These are phyloP conservation scores for Ustanciosporium gigantosporum DNA, from an alignment of 1,284 basidiomycete genomes.

Conservation along the genomic window DNA sequence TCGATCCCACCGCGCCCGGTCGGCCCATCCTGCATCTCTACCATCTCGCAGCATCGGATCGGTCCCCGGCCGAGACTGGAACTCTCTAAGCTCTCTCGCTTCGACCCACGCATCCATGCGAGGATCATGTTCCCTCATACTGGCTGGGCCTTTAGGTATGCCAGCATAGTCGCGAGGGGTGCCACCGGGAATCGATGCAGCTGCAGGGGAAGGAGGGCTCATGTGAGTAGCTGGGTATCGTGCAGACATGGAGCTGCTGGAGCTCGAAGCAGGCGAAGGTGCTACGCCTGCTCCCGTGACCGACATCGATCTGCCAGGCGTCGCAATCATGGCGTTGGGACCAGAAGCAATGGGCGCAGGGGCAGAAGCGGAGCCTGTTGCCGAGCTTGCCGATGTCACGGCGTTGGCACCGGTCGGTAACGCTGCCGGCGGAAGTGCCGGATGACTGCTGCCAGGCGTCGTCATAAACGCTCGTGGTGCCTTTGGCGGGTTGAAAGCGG, in stretches of 20 bases:
- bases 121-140: slow-evolving; percentile 36
- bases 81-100: slow-evolving; percentile 1
- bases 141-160: slow-evolving; percentile 44
- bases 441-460: slow-evolving; percentile 4
- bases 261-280: neutral
- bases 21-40: neutral
- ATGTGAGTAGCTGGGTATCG: neutral
- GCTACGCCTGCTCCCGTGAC: neutral
- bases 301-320: neutral
- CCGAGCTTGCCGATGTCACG: no score
- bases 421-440: slow-evolving; percentile 3
- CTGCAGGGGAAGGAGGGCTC: slow-evolving; percentile 13
- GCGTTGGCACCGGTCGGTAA: slow-evolving; percentile 1
- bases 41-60: neutral
- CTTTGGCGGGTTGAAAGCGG: slow-evolving; percentile 29
- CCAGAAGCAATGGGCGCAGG: neutral
- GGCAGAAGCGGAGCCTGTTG: neutral
- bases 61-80: no score
- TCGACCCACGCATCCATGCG: slow-evolving; percentile 25
- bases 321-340: neutral
- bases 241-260: neutral
- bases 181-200: slow-evolving; percentile 9
- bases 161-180: slow-evolving; percentile 31
- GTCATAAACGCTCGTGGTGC: slow-evolving; percentile 36
- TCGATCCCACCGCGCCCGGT: neutral